Base-by-base conservation (phyloP, 1,284 basidiomycete genomes). In the Ustilago trichophora region DNA sequence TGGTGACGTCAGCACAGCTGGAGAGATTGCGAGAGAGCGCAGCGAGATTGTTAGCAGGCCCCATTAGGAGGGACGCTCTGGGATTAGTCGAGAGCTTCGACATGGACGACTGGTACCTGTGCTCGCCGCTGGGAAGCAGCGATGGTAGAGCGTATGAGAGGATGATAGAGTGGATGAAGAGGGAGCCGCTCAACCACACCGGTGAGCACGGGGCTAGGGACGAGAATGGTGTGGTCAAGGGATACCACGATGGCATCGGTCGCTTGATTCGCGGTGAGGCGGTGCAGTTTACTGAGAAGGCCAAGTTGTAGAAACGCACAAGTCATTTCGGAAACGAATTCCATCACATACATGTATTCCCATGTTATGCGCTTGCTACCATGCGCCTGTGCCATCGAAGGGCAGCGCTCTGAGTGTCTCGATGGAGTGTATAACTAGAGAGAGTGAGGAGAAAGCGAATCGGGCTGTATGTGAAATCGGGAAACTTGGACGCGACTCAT, bases 61-160 rank as follows among this genome's bases (percentile, higher is more conserved):
- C 60, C 3, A 60, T 70, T 32, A 27, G 53, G 22, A 38, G 53
- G 13, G 68, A 76, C 25, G 67, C 71, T 0, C 19, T 76, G 12
- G 65, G 68, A 4, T 47, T 76, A 36, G 68, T 62, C 3, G 73
- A 76, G 49, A 68, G 65, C 36, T 70, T 66, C 25, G 73, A 76
- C 51, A 59, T 74, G 58, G 70, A 74, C 45, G 73, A 76, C 38
- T 73, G 72, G 72, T 76, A 76, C 38, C 63, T 76, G 12, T 74
- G 65, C 51, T 65, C 60, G 21, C 72, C 73, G 4, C 44, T 76
- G 22, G 73, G 65, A 11, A 57, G 53, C 43, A 72, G 59, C 33
- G 72, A 74, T 35, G 73, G 72, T 1, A 37, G 73, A 3, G 73
- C 68, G 1, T 75, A 75, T 44, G 63, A 75, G 37, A 44, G 73